Evolutionary conservation across 2,329 filamentous ascomycete species (phyloP).

Genomic region (Pyricularia pennisetigena): DNA sequence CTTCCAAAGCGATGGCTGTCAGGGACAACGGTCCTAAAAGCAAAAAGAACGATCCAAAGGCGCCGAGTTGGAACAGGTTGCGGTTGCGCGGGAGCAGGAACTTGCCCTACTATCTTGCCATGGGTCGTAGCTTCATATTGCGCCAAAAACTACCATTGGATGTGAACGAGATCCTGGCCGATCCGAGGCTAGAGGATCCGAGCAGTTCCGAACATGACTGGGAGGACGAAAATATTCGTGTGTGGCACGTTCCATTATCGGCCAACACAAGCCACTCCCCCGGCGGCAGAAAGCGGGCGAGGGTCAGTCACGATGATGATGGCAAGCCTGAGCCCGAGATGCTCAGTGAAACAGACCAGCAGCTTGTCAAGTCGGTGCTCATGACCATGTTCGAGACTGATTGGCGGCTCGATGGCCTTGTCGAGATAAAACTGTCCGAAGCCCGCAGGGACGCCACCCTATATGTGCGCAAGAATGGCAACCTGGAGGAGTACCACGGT

Average conservation of each 20-base stretch:
- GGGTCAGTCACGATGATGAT: not conserved
- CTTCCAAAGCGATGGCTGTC: conserved; percentile 30
- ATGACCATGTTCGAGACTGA: conserved; percentile 68
- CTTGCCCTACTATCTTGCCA: conserved; percentile 70
- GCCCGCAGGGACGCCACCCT: conserved; percentile 60
- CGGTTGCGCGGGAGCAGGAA: conserved; percentile 76
- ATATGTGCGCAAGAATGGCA: conserved; percentile 55
- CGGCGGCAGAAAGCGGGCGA: conserved; percentile 39
- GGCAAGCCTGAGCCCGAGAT: not conserved
- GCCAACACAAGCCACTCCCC: conserved; percentile 29
- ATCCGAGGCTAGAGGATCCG: conserved; percentile 22
- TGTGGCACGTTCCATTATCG: conserved; percentile 60
- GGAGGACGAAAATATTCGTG: conserved; percentile 63
- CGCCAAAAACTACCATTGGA: conserved; percentile 69
- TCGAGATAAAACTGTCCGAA: conserved; percentile 54
- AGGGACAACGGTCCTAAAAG: conserved; percentile 6
- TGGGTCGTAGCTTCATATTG: conserved; percentile 76
- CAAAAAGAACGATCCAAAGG: not conserved
- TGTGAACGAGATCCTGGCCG: conserved; percentile 54
- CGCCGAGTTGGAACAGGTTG: conserved; percentile 20
- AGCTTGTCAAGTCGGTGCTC: conserved; percentile 37
- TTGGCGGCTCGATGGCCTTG: conserved; percentile 63
- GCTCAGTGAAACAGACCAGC: conserved; percentile 6
- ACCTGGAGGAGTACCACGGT: conserved; percentile 60
- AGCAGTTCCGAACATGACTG: conserved; percentile 34